A percentile compares a stretch with the other conserved stretches of the same genome.
phyloP scores from a whole-genome alignment of 371 early-diverging fungal species.

The Apophysomyces variabilis region DNA sequence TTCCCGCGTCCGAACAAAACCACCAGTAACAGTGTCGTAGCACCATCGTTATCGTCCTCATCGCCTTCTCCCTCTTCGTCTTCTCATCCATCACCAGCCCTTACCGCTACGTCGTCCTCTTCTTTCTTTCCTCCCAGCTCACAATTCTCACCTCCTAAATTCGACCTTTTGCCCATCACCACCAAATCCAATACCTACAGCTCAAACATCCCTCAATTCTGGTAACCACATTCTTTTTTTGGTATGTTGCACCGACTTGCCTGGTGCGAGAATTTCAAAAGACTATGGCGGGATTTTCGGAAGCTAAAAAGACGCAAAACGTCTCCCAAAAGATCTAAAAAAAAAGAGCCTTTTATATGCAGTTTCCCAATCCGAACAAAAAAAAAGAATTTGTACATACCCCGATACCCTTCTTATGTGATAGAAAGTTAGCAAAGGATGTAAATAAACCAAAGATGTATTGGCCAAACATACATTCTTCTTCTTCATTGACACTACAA shows the following conservation, averaged over 20 bases:
- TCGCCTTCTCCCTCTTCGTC: slow-evolving; percentile 4
- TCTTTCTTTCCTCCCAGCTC: background rate
- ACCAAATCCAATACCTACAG: background rate
- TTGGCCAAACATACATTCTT: background rate
- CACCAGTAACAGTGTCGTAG: background rate
- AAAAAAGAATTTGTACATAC: slow-evolving; percentile 3
- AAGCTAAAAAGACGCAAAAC: slow-evolving; percentile 9
- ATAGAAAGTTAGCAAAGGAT: slow-evolving; percentile 1
- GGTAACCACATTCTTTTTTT: slow-evolving; percentile 7
- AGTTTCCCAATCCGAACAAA: slow-evolving; percentile 3
- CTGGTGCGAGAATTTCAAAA: slow-evolving; percentile 11
- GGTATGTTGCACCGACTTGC: slow-evolving; percentile 9
- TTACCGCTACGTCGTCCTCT: slow-evolving; percentile 3
- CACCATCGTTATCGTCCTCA: slow-evolving; percentile 8
- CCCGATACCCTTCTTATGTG: background rate
- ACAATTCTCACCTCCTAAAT: slow-evolving; percentile 2
- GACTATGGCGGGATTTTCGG: slow-evolving; percentile 12
- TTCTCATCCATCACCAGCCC: background rate
- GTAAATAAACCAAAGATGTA: background rate
- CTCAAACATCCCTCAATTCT: slow-evolving; percentile 1
- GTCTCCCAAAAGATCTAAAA: background rate
- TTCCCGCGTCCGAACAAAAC: slow-evolving; percentile 27
- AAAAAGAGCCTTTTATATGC: slow-evolving; percentile 6
- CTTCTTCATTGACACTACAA: background rate
- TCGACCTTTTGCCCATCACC: background rate